Conservation (phyloP, 129 eudicot genomes). For the Apium graveolens region DNA sequence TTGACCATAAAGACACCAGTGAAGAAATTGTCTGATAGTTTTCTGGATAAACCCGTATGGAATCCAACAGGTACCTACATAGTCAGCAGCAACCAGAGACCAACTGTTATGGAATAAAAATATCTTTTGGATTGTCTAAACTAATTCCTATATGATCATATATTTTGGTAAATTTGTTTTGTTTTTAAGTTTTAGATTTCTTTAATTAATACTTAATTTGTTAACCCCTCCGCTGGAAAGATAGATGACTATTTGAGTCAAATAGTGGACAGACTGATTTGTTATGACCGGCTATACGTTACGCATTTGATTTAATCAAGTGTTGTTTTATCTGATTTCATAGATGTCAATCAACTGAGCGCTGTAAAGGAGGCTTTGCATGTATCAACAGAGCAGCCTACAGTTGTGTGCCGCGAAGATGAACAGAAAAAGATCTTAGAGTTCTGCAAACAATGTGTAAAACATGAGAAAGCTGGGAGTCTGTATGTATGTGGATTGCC, state of each 20-base stretch:
- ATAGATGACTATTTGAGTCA: neutral
- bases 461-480: conserved; percentile 73
- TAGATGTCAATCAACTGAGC: conserved; percentile 62
- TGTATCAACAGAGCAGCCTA: conserved; percentile 57
- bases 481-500: conserved; percentile 85
- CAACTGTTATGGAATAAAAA: neutral
- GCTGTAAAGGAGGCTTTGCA: conserved; percentile 83
- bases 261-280: neutral
- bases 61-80: conserved; percentile 55
- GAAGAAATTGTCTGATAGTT: conserved; percentile 45
- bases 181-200: neutral
- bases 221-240: neutral
- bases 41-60: conserved; percentile 54
- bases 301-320: neutral
- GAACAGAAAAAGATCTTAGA: conserved; percentile 61
- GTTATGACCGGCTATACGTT: neutral
- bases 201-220: neutral
- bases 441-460: conserved; percentile 53
- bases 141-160: neutral
- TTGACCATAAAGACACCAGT: conserved; percentile 32
- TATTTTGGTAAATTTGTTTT: neutral
- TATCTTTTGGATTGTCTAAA: neutral
- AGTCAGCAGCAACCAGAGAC: neutral
- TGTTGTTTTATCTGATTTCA: neutral
- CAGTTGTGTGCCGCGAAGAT: conserved; percentile 66